Evolutionary conservation across 2,329 filamentous ascomycete species (phyloP).

Genomic region (Xylaria polymorpha): DNA sequence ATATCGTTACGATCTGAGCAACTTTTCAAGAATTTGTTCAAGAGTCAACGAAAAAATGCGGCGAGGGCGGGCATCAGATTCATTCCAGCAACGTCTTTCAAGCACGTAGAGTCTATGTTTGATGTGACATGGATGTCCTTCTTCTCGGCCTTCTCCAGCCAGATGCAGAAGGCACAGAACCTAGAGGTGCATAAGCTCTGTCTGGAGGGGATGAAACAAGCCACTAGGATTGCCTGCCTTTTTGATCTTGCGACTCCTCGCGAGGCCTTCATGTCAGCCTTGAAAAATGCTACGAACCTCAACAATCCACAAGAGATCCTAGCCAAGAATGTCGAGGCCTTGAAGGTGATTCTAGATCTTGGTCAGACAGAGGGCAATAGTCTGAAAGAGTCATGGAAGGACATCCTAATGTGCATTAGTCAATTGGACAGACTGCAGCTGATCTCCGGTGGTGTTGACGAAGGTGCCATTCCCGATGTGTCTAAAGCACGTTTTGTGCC

Average conservation of each 20-base stretch:
- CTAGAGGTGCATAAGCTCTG: constrained; percentile 91
- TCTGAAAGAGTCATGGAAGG: constrained; percentile 91
- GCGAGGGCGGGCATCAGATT: constrained; percentile 77
- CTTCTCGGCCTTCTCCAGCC: constrained; percentile 91
- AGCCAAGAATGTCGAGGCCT: constrained; percentile 93
- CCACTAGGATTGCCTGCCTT: constrained; percentile 90
- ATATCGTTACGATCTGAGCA: constrained; percentile 81
- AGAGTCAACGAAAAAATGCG: constrained; percentile 85
- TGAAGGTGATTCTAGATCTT: constrained; percentile 91
- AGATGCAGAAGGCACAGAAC: constrained; percentile 93
- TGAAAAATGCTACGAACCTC: constrained; percentile 94
- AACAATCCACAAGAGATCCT: constrained; percentile 96
- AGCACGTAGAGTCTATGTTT: constrained; percentile 98
- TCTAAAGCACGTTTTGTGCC: constrained; percentile 81
- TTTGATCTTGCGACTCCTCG: constrained; percentile 94
- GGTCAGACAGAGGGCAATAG: constrained; percentile 93
- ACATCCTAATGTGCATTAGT: constrained; percentile 93
- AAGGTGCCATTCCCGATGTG: constrained; percentile 91
- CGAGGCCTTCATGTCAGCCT: constrained; percentile 91
- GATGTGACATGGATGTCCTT: constrained; percentile 99
- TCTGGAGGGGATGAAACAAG: constrained; percentile 94
- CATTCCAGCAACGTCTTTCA: constrained; percentile 92
- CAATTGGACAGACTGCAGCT: constrained; percentile 95
- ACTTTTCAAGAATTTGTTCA: constrained; percentile 91
- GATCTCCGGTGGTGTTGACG: constrained; percentile 93